phyloP scores from a whole-genome alignment of 2,329 filamentous ascomycete genomes.

The Rasamsonia emersonii region DNA sequence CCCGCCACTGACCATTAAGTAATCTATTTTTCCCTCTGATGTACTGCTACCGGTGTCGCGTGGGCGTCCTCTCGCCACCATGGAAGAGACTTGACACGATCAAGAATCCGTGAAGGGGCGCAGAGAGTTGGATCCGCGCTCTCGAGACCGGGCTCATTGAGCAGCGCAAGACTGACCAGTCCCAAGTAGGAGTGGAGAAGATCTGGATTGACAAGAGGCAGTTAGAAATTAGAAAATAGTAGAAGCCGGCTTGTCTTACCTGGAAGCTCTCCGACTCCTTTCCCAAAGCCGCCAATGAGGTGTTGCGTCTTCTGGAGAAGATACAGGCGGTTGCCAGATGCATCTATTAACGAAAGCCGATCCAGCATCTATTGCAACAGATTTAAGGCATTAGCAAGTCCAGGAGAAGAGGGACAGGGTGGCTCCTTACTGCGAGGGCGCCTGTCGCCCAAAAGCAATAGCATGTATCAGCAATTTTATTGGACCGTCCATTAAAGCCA shows the following conservation, averaged over 20 bases:
- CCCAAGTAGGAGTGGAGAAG: slow-evolving; percentile 87
- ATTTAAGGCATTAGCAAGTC: slow-evolving; percentile 13
- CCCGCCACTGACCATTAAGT: neutral
- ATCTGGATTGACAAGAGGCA: slow-evolving; percentile 35
- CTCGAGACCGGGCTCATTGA: slow-evolving; percentile 62
- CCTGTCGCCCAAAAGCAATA: slow-evolving; percentile 89
- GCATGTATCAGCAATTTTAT: slow-evolving; percentile 90
- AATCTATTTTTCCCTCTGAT: too few relatives aligned
- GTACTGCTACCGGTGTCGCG: too few relatives aligned
- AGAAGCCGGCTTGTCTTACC: slow-evolving; percentile 36
- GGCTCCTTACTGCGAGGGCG: slow-evolving; percentile 41
- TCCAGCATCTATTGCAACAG: slow-evolving; percentile 46
- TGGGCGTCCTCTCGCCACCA: slow-evolving; percentile 32
- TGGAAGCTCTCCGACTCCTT: slow-evolving; percentile 57
- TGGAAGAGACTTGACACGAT: slow-evolving; percentile 31
- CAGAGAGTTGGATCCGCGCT: slow-evolving; percentile 68
- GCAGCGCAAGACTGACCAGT: slow-evolving; percentile 66
- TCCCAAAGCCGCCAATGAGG: slow-evolving; percentile 72
- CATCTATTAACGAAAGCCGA: slow-evolving; percentile 50
- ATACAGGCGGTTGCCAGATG: slow-evolving; percentile 59
- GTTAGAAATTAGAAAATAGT: slow-evolving; percentile 26
- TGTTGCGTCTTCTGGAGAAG: slow-evolving; percentile 82
- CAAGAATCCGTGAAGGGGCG: slow-evolving; percentile 48
- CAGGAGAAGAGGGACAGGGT: neutral
- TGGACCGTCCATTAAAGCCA: slow-evolving; percentile 82